Evolutionary conservation across 2,329 filamentous ascomycete species (phyloP), one percentile per base, ranked within the genome.

Genomic region (Podosphaera leucotricha): DNA sequence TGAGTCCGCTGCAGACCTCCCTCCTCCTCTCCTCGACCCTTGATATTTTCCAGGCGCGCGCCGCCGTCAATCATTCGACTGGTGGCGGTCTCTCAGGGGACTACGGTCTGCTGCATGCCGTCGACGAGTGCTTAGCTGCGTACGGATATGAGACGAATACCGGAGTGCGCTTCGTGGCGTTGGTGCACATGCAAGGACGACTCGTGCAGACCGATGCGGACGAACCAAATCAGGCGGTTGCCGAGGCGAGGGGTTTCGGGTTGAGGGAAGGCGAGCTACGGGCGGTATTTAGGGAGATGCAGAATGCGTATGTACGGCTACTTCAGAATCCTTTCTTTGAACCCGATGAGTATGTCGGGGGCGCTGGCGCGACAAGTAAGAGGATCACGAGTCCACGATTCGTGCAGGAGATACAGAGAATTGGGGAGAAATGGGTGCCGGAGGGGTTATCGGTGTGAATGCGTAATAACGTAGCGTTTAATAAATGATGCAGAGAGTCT

Each of bases 81-180:
- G 61, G 60, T 38, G 60, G 62, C 21, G 65, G 66, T 7, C 61
- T 74, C 38, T 80, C 83, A 43, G 85, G 90, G 53, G 87, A 95
- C 59, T 78, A 90, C 52, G 87, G 90, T 24, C 72, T 95, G 11
- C 70, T 98, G 43, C 87, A 95, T 63, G 85, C 86, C 47, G 70
- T 95, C 47, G 90, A 95, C 64, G 87, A 98, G 64, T 74, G 86
- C 21, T 70, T 95, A 40, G 85, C 86, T 30, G 80, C 85, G 52
- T 98, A 95, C 64, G 90, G 90, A 55, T 94, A 83, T 75, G 73
- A 95, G 61, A 94, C 90, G 46, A 95, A 93, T 62, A 95, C 90
- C 0, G 85, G 85, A 36, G 75, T 93, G 50, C 86, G 87, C 59
- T 77, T 98, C 56, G 76, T 95, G 28, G 78, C 85, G 49, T 74